Conservation (phyloP, 75 land plant species). For the Ceratopteris richardii region DNA sequence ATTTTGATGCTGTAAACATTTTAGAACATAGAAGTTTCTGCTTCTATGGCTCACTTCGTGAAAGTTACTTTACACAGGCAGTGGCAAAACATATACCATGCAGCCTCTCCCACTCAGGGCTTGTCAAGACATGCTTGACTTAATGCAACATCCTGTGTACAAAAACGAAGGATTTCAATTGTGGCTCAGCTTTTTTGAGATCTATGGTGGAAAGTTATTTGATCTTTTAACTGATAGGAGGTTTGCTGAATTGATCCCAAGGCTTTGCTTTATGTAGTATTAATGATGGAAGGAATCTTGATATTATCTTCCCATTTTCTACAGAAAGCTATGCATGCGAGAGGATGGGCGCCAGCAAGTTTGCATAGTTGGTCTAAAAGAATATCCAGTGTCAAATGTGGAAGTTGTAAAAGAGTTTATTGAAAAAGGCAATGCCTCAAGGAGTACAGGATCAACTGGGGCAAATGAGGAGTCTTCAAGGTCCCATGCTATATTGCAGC, state of each 20-base stretch:
- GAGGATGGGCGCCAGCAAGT: constrained; percentile 97
- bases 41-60: too few relatives aligned
- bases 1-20: too few relatives aligned
- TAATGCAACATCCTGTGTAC: constrained; percentile 64
- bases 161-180: constrained; percentile 74
- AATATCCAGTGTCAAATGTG: constrained; percentile 40
- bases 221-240: constrained; percentile 94
- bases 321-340: constrained; percentile 79
- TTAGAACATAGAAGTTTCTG: too few relatives aligned
- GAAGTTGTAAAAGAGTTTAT: constrained; percentile 41
- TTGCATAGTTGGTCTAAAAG: constrained; percentile 53
- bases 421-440: constrained; percentile 36
- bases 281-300: background rate
- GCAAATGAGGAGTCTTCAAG: constrained; percentile 51
- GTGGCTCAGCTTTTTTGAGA: constrained; percentile 96
- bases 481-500: constrained; percentile 43
- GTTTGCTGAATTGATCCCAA: constrained; percentile 34
- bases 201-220: constrained; percentile 96
- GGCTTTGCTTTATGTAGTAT: too few relatives aligned
- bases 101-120: constrained; percentile 92
- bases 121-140: constrained; percentile 67
- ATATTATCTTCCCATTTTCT: too few relatives aligned
- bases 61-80: too few relatives aligned
- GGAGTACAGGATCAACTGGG: constrained; percentile 52
- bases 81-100: constrained; percentile 98